Base-by-base conservation (phyloP, 2,329 filamentous ascomycete genomes). In the Fusarium camptoceras region DNA sequence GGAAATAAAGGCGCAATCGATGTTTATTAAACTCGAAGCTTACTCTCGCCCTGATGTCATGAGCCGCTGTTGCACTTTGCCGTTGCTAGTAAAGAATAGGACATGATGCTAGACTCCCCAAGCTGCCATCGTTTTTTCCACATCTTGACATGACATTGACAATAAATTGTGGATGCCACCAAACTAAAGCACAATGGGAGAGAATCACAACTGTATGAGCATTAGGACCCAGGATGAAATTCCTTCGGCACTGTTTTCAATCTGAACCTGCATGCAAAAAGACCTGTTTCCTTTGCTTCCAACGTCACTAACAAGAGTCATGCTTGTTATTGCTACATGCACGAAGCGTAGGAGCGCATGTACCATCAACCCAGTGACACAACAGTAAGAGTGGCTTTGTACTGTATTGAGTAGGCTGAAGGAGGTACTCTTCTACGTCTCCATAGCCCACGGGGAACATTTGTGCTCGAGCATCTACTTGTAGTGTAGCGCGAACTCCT, bases 381-480 rank as follows among this genome's bases (percentile, higher is more conserved):
- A n/a, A 42, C 41, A 41, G 34, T 24, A 25, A 20, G 48, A 53
- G n/a, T 42, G 34, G 14, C 24, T 41, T 42, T 53, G 31, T 20
- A 42, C 49, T 41, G 22, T 43, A 43, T 24, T 16, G 31, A 42
- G 37, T 44, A 55, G 44, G 49, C 34, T 28, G 28, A 46, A 31
- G 48, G 34, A 55, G 24, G 61, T 66, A 66, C 60, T 56, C 39
- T 30, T 16, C 27, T 31, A 30, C 31, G 39, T 56, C 43, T 37
- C 41, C 25, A 66, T 66, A 39, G 20, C 47, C 8, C 39, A 61
- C 24, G 37, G 42, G 53, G 54, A 44, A 66, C 61, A 44, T 66
- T 59, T 64, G 59, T 59, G 60, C 51, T 50, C 30, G 39, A 64
- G 28, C 37, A 47, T 66, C 47, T 66, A 59, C 55, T 60, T 49